These are phyloP conservation scores for carrot (Daucus carota) DNA, from an alignment of 129 eudicot species.

Conservation along the genomic window DNA sequence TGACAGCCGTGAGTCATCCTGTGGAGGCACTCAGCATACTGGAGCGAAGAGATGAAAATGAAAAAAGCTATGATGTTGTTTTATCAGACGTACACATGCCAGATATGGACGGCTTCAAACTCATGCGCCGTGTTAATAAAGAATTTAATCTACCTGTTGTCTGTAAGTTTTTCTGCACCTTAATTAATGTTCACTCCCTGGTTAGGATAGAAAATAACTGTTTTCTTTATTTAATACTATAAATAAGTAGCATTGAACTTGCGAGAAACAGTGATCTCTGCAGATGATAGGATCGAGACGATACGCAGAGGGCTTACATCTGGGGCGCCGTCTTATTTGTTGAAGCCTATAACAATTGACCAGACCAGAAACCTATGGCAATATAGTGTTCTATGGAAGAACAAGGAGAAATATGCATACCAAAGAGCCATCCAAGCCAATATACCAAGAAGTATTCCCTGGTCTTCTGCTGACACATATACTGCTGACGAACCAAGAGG, in stretches of 20 bases:
- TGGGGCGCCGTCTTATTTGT: background rate
- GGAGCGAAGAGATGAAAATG: background rate
- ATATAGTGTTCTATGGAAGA: background rate
- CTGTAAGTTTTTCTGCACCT: background rate
- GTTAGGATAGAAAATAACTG: no score
- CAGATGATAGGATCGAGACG: background rate
- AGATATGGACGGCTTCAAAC: background rate
- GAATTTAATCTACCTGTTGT: background rate
- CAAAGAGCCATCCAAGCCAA: background rate
- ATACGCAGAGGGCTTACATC: background rate
- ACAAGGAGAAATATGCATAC: background rate
- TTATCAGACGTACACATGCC: background rate
- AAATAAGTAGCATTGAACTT: no score
- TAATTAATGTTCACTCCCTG: no score
- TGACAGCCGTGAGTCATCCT: no score
- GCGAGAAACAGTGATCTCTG: background rate
- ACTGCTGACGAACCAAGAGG: no score
- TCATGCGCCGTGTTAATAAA: background rate
- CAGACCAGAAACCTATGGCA: background rate
- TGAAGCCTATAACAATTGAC: background rate
- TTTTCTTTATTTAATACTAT: no score
- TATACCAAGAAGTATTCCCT: background rate
- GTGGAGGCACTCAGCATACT: background rate
- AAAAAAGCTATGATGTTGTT: background rate
- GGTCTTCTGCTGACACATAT: background rate